Base-by-base conservation (phyloP, 31 red algal genomes). In the Odonthalia washingtoniensis region DNA sequence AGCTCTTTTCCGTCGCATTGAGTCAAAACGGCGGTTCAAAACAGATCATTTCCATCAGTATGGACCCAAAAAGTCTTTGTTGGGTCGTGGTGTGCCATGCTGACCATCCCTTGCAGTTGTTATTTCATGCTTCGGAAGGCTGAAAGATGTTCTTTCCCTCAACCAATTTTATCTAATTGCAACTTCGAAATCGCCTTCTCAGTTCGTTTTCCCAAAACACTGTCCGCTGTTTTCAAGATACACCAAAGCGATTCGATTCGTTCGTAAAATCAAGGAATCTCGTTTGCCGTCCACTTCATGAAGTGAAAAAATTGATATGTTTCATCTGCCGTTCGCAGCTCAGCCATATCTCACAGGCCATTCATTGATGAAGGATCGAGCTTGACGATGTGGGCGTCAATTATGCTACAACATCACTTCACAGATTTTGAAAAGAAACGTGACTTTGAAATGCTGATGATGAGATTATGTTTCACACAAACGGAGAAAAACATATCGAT, bases 21-120 rank as follows among this genome's bases (percentile, higher is more conserved):
- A 0, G 77, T 82, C 33, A 90, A 46, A 1, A 75, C 66, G 5
- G 66, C 87, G 5, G 87, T 39, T 77, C 77, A 82, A 67, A 42
- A 90, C 1, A 2, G 16, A 5, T 90, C 87, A 21, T 3, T 74
- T 21, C 77, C 87, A 73, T 90, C 65, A 3, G 87, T 90, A 34
- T 82, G 64, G 4, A 90, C 61, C 57, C 77, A 75, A 3, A 75
- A 27, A 5, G 17, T 1, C 38, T 36, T 57, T 1, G 28, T 18
- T 16, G 14, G 46, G 1, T 82, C 34, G 0, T 40, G 52, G 43
- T 68, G 45, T 1, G 61, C 1, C 16, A 67, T 5, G 33, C 16
- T 31, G 28, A 82, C 62, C 24, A 40, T 12, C 27, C 43, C 41
- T 4, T 39, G 60, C 5, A 82, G 34, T 21, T 57, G 49, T 1